Evolutionary conservation across 116 monocot genomes (phyloP).

Genomic region (Trichopus zeylanicus): DNA sequence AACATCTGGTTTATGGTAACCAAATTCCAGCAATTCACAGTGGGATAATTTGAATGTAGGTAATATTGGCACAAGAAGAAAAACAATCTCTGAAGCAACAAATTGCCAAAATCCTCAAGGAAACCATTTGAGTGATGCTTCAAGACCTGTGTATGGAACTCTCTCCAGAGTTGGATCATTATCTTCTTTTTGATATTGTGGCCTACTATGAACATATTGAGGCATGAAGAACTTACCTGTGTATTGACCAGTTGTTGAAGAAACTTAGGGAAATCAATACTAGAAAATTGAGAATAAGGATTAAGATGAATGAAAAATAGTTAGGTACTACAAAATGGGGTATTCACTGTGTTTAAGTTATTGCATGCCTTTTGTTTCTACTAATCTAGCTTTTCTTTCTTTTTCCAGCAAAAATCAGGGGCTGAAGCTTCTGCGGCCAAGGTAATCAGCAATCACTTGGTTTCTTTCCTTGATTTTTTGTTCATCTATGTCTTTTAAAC

Average conservation of each 20-base stretch:
- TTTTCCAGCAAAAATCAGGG: background rate
- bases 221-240: too few relatives aligned
- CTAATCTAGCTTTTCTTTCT: background rate
- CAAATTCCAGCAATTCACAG: background rate
- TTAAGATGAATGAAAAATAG: background rate
- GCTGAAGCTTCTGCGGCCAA: background rate
- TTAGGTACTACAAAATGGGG: background rate
- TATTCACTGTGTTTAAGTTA: background rate
- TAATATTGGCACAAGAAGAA: background rate
- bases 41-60: background rate
- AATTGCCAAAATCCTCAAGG: background rate
- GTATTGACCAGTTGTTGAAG: background rate
- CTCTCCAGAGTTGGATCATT: background rate
- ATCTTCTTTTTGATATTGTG: background rate
- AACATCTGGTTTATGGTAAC: background rate
- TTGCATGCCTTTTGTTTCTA: background rate
- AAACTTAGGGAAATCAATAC: background rate
- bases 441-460: background rate
- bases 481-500: background rate
- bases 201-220: background rate
- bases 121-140: background rate
- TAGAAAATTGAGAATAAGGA: background rate
- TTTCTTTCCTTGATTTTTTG: background rate
- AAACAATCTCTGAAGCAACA: background rate
- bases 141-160: background rate